Conservation (phyloP, 306 rosid species). For the Clitoria ternatea region DNA sequence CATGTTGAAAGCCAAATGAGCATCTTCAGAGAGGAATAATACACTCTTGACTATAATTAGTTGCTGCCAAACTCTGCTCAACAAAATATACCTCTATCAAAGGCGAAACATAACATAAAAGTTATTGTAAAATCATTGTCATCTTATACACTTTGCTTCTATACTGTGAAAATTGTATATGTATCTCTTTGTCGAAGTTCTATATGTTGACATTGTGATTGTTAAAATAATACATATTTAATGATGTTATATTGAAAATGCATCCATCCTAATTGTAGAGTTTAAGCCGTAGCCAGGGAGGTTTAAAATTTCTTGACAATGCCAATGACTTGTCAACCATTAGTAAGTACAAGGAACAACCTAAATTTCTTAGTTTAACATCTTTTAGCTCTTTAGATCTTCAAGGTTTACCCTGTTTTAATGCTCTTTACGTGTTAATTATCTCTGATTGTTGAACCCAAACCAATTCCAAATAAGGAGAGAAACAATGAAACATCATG, state of each 20-base stretch:
- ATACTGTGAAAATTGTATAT: neutral
- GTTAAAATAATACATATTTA: neutral
- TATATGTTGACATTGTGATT: slow-evolving; percentile 21
- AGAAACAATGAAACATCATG: neutral
- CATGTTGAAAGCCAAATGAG: neutral
- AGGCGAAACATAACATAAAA: neutral
- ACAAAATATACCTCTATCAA: neutral
- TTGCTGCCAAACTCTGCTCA: neutral
- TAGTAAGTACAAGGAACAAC: slow-evolving; percentile 51
- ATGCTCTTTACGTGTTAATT: neutral
- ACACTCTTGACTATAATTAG: neutral
- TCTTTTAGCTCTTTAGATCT: neutral
- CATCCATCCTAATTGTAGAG: slow-evolving; percentile 35
- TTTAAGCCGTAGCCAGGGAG: slow-evolving; percentile 38
- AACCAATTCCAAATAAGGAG: neutral
- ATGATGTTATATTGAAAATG: neutral
- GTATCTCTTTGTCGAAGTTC: neutral
- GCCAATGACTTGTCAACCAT: slow-evolving; percentile 80
- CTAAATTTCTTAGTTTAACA: neutral
- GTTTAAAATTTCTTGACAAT: slow-evolving; percentile 80
- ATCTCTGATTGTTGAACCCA: neutral
- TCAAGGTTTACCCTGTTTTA: neutral
- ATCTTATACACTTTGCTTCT: neutral
- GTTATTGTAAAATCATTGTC: neutral
- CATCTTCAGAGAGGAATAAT: neutral